Evolutionary conservation across 1,284 basidiomycete genomes (phyloP).

Genomic region (Pyrrhoderma noxium): DNA sequence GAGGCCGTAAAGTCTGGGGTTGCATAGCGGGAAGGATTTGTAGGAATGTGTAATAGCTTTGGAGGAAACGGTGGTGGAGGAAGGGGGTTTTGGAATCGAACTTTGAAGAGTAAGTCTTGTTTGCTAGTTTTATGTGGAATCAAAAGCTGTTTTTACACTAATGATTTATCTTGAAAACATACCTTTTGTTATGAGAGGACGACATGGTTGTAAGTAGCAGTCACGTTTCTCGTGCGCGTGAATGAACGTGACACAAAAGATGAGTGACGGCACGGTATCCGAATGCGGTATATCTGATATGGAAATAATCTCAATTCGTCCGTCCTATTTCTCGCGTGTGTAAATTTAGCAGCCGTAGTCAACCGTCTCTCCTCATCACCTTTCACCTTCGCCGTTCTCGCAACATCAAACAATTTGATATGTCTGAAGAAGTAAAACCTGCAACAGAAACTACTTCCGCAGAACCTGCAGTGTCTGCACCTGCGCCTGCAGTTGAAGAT

Average conservation of each 20-base stretch:
- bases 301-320: too few species aligned
- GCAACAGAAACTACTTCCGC: constrained; percentile 17
- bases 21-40: constrained; percentile 79
- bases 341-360: too few species aligned
- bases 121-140: constrained; percentile 37
- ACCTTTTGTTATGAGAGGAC: constrained; percentile 13
- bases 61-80: constrained; percentile 93
- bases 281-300: too few species aligned
- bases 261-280: too few species aligned
- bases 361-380: too few species aligned
- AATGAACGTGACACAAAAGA: too few species aligned
- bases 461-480: constrained; percentile 13
- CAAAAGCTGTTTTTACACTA: too few species aligned
- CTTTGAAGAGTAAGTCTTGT: constrained; percentile 83
- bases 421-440: constrained; percentile 10
- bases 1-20: constrained; percentile 76
- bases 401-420: not conserved
- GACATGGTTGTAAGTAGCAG: constrained; percentile 10
- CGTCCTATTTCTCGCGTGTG: too few species aligned
- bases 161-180: not conserved
- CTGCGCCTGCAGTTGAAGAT: constrained; percentile 10
- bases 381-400: not conserved
- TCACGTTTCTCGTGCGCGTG: not conserved
- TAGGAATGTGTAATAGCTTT: constrained; percentile 83
- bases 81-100: constrained; percentile 88